phyloP scores from a whole-genome alignment of 805 yeast genomes.

The Starmerella potacharoeniae region DNA sequence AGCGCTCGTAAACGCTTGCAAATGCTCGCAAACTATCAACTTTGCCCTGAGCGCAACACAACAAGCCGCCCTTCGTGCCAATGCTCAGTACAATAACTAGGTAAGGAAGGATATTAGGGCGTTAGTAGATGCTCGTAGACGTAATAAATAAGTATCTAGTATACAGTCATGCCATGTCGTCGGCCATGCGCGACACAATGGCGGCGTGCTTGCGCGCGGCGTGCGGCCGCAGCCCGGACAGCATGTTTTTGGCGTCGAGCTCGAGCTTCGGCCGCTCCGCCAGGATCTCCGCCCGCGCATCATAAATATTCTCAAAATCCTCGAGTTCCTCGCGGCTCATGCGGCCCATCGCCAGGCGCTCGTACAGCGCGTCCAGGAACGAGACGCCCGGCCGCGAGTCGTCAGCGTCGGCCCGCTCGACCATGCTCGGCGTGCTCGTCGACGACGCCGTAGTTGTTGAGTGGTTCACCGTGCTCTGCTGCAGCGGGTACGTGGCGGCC shows the following conservation, averaged over 20 bases:
- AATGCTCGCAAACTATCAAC: too few relatives aligned
- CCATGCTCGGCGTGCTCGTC: not conserved
- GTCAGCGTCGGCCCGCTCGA: not conserved
- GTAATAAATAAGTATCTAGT: not conserved
- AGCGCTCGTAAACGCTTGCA: not conserved
- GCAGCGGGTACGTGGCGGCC: not conserved
- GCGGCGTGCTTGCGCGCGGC: not conserved
- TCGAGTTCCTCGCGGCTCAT: slow-evolving; percentile 1
- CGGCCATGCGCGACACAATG: not conserved
- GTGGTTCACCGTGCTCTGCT: slow-evolving; percentile 1
- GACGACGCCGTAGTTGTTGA: not conserved
- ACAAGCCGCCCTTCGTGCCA: too few relatives aligned
- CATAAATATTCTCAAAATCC: not conserved
- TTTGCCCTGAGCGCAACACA: too few relatives aligned
- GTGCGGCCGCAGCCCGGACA: not conserved
- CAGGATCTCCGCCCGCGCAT: not conserved
- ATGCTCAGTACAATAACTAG: too few relatives aligned
- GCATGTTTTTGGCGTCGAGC: not conserved
- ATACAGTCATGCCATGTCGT: not conserved
- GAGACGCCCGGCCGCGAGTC: not conserved
- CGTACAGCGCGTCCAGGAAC: not conserved
- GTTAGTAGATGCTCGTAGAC: too few relatives aligned
- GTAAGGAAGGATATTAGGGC: too few relatives aligned
- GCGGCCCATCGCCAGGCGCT: not conserved
- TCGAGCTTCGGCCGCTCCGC: slow-evolving; percentile 2